Base-by-base conservation (phyloP, 176 grass and related monocot genomes). In the sorghum (Sorghum bicolor) region DNA sequence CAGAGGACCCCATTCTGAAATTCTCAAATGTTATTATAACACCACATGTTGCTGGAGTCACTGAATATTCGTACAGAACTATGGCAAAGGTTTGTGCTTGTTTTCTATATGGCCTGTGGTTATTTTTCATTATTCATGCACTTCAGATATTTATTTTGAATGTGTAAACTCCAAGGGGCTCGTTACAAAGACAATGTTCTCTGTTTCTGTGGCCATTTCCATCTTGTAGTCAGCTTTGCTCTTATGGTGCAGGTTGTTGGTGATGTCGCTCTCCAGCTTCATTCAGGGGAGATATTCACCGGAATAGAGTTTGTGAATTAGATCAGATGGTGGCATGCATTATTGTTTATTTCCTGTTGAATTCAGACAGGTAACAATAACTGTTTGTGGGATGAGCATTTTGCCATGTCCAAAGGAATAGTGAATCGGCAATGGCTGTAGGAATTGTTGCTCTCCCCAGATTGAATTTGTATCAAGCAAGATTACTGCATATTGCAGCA, bases 41-140 rank as follows among this genome's bases (percentile, higher is more conserved):
- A 47, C 95, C 95, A 67, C 95, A 98, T 88, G 72, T 98, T 71
- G 95, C 88, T 55, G 96, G 96, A 25, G 85, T 98, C 45, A 98
- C 92, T 0, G 89, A 98, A 79, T 75, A 86, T 67, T 98, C 92
- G 28, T 94, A 95, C 50, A 89, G 37, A 38, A 38, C 37, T 38
- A 38, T 38, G 95, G 95, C 92, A 60, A 95, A 95, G 95, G 95
- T 98, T 84, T 80, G 58, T 55, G 74, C 61, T 71, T 88, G 22
- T 71, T 81, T 53, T 64, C 45, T 67, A 33, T 72, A 28, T 38
- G 24, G 15, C 5, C 6, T 20, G 45, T 63, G 24, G 6, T 77
- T 86, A 15, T 28, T 92, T 92, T 74, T 79, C 58, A 19, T 60
- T 50, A 39, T 22, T 64, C 48, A 74, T 70, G 36, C 20, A 30